Conservation (phyloP, 2,329 filamentous ascomycete genomes). For the Harringtonia aguacate region DNA sequence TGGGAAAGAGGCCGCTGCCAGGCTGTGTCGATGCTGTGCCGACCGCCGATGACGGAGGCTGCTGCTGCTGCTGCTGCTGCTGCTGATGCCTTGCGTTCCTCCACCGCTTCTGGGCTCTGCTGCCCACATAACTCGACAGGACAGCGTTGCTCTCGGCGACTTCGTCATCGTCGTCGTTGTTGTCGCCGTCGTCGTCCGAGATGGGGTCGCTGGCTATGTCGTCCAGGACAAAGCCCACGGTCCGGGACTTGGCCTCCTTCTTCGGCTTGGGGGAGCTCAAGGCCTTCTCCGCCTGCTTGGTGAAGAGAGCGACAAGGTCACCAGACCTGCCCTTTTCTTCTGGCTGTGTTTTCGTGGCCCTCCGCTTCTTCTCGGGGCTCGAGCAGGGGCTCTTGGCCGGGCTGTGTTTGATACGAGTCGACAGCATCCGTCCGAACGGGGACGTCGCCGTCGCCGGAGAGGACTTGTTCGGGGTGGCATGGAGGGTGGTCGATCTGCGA, state of each 20-base stretch:
- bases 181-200: conserved; percentile 49
- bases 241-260: conserved; percentile 7
- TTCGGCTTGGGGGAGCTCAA: conserved; percentile 17
- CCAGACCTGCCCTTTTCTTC: conserved; percentile 41
- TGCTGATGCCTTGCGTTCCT: no score
- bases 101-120: conserved; percentile 43
- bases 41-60: conserved; percentile 11
- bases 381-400: conserved; percentile 26
- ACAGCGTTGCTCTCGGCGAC: conserved; percentile 39
- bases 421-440: conserved; percentile 5
- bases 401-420: conserved; percentile 9
- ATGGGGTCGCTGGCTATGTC: conserved; percentile 46
- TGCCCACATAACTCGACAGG: conserved; percentile 42
- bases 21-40: conserved; percentile 14
- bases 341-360: conserved; percentile 20
- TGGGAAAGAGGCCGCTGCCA: neutral
- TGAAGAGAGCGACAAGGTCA: conserved; percentile 49
- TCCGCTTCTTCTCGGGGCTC: conserved; percentile 32
- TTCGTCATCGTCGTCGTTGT: conserved; percentile 51
- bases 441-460: conserved; percentile 3
- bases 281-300: conserved; percentile 45
- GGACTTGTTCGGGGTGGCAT: neutral
- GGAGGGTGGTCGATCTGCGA: conserved; percentile 18
- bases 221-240: conserved; percentile 22
- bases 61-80: no score